phyloP scores from a whole-genome alignment of 345 rosid genomes.

The Gossypium sturtianum region DNA sequence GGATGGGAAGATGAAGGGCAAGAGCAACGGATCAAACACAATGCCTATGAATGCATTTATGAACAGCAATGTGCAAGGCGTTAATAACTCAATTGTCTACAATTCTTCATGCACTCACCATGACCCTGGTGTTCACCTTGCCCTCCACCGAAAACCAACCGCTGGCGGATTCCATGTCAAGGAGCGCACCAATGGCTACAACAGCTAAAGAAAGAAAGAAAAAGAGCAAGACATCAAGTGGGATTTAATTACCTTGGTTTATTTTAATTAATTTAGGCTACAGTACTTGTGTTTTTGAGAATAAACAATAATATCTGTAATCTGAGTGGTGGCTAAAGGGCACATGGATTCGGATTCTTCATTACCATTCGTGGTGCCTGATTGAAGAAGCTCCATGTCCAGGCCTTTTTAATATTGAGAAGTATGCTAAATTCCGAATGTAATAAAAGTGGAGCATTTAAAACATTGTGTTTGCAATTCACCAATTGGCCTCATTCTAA shows the following conservation, averaged over 20 bases:
- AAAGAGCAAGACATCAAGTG: not conserved
- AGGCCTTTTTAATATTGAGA: not conserved
- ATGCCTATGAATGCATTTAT: slow-evolving; percentile 44
- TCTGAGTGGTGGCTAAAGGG: slow-evolving; percentile 6
- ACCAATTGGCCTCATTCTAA: not conserved
- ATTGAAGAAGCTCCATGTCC: slow-evolving; percentile 18
- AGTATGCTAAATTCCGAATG: not conserved
- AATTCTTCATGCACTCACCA: slow-evolving; percentile 59
- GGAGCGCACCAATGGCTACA: slow-evolving; percentile 39
- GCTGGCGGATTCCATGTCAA: slow-evolving; percentile 38
- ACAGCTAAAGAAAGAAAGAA: slow-evolving; percentile 5
- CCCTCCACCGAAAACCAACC: slow-evolving; percentile 43
- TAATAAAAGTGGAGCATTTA: slow-evolving; percentile 7
- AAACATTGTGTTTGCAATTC: not conserved
- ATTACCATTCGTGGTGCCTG: slow-evolving; percentile 17
- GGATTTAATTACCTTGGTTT: slow-evolving; percentile 4
- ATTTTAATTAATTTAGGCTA: slow-evolving; percentile 4
- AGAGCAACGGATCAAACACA: slow-evolving; percentile 20
- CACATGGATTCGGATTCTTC: slow-evolving; percentile 33
- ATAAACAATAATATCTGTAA: slow-evolving; percentile 15
- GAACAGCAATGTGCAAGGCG: slow-evolving; percentile 88
- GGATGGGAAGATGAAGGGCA: slow-evolving; percentile 25
- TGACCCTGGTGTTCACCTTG: slow-evolving; percentile 78
- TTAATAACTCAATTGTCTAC: slow-evolving; percentile 74
- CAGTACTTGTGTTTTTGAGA: not conserved